Evolutionary conservation across 2,329 filamentous ascomycete species (phyloP), one percentile per base, ranked within the genome.

Genomic region (Plectosphaerella sp.): DNA sequence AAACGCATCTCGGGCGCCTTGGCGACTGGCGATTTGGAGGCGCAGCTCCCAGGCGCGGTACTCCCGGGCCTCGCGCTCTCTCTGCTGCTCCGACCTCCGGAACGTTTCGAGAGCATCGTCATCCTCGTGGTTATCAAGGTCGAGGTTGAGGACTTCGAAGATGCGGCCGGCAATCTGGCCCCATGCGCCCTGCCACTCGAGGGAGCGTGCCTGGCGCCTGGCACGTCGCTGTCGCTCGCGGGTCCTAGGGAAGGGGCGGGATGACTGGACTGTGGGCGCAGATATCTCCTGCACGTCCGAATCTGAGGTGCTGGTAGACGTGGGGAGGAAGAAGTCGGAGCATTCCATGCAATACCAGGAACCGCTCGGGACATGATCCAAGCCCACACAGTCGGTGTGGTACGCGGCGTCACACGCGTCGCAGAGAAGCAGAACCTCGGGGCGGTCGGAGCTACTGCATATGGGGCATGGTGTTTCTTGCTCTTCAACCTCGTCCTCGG

Each of bases 291-390:
- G 48, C 37, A 48, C 45, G 5, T 51, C 49, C 9, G 49, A 56
- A 10, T 51, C 49, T 6, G 52, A 56, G 14, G 45, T 33, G 24
- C 51, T 48, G 7, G 48, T 49, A 5, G 53, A 50, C 28, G 48
- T 41, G n/a, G 50, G 45, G 4, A 42, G 28, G 47, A 80, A 72
- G 22, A 79, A 66, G 56, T 81, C 78, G 56, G 76, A 68, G 70
- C 94, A 99, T 61, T 88, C 84, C 69, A 94, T 86, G 73, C 94
- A 99, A 68, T 93, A 96, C 92, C 93, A 99, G 35, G 45, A 56
- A 58, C 86, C 77, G 25, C 88, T 89, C 20, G 92, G 91, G 52
- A 96, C 83, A 50, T 78, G 73, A 54, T 92, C 86, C 48, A 96
- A 79, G 35, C 89, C 92, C 55, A 96, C 83, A 69, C 94, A 99